Base-by-base conservation (phyloP, 2,329 filamentous ascomycete species). In the Fusarium succisae region DNA sequence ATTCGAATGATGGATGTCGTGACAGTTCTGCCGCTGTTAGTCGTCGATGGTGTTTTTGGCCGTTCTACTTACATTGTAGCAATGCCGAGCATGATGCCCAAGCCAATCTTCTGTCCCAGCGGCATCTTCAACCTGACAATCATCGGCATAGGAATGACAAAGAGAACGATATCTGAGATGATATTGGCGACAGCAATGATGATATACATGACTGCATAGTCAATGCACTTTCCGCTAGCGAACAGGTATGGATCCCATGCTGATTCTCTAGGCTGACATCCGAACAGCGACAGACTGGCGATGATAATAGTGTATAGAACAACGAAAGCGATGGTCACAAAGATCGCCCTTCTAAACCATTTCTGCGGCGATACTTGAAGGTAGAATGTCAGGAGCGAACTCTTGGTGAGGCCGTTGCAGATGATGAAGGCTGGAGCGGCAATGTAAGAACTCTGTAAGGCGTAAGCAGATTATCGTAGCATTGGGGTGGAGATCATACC, bases 111-210 rank as follows among this genome's bases (percentile, higher is more conserved):
- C 60, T 87, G 85, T n/a, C 81, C 81, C 39, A 72, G 69, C 0
- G 84, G 84, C 71, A 88, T 83, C 54, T 84, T 84, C 6, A 88
- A 73, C 2, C 77, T 79, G 43, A 84, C 73, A 3, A 88, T 79
- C 35, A 84, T 84, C 1, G 83, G 83, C 22, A 87, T 82, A 0
- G 86, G 86, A 7, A 88, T 78, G 0, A 81, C 70, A 51, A 86
- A 85, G 10, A 86, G 82, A 22, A 87, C 66, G 1, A 88, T 61
- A 69, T 88, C 86, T 1, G 86, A 86, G 11, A 84, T 64, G 32
- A 87, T 85, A 54, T 87, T 87, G 22, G 84, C 78, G 2, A 82
- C 82, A 0, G 86, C 85, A n/a, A 86, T 86, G 26, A 83, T 80
- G 30, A 87, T 83, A 70, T 87, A 87, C 53, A 88, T 82, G 3